Percentiles rank a stretch among this genome's conserved stretches.
phyloP scores from a whole-genome alignment of 345 rosid species.

The rapeseed (Brassica napus) region DNA sequence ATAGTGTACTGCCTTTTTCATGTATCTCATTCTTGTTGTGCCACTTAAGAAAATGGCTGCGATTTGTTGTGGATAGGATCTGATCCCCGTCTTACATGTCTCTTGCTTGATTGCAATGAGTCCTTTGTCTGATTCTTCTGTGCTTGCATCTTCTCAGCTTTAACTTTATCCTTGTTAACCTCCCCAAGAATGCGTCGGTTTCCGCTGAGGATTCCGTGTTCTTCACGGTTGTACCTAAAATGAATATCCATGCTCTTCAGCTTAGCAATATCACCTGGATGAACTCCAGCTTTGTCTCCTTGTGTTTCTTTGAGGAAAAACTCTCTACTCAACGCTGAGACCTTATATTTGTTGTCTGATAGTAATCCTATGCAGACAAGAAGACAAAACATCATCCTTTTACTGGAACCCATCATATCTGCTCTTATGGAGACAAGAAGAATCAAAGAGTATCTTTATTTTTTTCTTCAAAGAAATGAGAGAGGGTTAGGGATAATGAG shows the following conservation, averaged over 20 bases:
- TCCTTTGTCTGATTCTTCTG: slow-evolving; percentile 43
- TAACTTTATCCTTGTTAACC: slow-evolving; percentile 37
- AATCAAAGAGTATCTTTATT: slow-evolving; percentile 42
- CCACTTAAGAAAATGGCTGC: slow-evolving; percentile 31
- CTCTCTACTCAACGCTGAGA: slow-evolving; percentile 48
- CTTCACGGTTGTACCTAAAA: slow-evolving; percentile 35
- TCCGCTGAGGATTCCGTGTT: slow-evolving; percentile 26
- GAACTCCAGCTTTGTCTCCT: slow-evolving; percentile 30
- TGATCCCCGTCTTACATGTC: slow-evolving; percentile 72
- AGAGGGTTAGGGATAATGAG: slow-evolving; percentile 39
- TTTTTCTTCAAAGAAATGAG: slow-evolving; percentile 42
- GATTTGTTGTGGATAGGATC: slow-evolving; percentile 89
- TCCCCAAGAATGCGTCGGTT: slow-evolving; percentile 46
- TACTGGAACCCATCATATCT: slow-evolving; percentile 50
- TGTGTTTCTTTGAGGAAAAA: slow-evolving; percentile 30
- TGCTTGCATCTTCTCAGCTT: slow-evolving; percentile 42
- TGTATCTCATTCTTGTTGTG: slow-evolving; percentile 38
- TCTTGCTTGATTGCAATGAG: slow-evolving; percentile 66
- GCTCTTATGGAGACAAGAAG: slow-evolving; percentile 46
- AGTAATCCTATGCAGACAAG: slow-evolving; percentile 56
- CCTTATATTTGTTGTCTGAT: slow-evolving; percentile 49
- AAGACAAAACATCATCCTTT: slow-evolving; percentile 49
- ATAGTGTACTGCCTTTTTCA: not conserved
- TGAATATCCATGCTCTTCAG: slow-evolving; percentile 41
- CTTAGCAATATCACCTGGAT: slow-evolving; percentile 42